These are phyloP conservation scores for Polytrichum commune DNA, from an alignment of 225 moss, liverwort and hornwort genomes.

Conservation along the genomic window DNA sequence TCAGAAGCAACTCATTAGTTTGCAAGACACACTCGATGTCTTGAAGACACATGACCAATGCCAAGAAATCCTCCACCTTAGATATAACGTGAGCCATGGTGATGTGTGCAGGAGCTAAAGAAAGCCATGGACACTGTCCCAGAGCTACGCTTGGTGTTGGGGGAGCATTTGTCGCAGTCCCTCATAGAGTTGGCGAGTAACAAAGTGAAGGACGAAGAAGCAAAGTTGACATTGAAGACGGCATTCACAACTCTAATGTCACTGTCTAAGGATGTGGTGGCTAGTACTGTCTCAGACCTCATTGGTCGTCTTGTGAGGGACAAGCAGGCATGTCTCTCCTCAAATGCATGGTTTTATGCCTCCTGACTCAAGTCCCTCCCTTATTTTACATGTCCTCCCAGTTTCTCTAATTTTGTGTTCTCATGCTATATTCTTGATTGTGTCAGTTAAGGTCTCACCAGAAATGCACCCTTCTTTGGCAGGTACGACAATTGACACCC, in stretches of 20 bases:
- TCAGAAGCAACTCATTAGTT: no score
- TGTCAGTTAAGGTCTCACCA: constrained; percentile 1
- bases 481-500: constrained; percentile 59
- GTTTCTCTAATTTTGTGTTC: no score
- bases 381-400: no score
- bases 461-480: constrained; percentile 6
- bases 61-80: no score
- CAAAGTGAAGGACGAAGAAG: constrained; percentile 15
- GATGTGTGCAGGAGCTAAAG: constrained; percentile 58
- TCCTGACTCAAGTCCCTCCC: no score
- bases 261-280: constrained; percentile 56
- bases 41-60: no score
- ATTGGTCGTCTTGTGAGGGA: constrained; percentile 55
- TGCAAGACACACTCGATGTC: no score
- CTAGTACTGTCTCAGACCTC: constrained; percentile 42
- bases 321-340: constrained; percentile 23
- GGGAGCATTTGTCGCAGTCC: constrained; percentile 30
- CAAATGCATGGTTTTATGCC: not conserved
- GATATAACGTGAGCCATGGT: constrained; percentile 6
- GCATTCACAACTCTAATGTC: constrained; percentile 83
- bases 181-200: constrained; percentile 33
- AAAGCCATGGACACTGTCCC: constrained; percentile 62
- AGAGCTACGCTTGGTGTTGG: constrained; percentile 52
- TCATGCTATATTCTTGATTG: not conserved
- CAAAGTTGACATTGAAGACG: constrained; percentile 41